Evolutionary conservation across 2,329 filamentous ascomycete species (phyloP), one percentile per base, ranked within the genome.

Genomic region (Alternaria atra): DNA sequence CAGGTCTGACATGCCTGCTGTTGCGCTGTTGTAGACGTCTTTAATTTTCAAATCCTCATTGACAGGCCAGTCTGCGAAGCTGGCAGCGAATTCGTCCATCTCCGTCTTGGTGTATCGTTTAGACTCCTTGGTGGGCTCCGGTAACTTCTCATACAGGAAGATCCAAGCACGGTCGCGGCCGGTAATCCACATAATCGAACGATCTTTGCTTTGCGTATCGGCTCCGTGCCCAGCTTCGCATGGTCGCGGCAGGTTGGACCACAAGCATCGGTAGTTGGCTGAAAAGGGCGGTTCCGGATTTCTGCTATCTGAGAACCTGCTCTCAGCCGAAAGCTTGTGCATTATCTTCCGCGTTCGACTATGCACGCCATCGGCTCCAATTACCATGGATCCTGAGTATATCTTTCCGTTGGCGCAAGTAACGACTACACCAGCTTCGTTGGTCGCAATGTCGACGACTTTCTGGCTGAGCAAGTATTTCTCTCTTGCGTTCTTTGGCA

Each of bases 21-120:
- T 54, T 23, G 40, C 35, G 40, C 52, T 54, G 6, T 54, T 27
- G 40, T 54, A 46, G 29, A 54, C 40, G 3, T 54, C 40, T 5
- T 44, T 46, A 20, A 54, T 20, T 20, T 35, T 54, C 5, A 54
- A 20, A 2, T 46, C 23, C 2, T 54, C 52, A 6, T 54, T 54
- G 29, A 54, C 52, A n/a, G 52, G 52, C 52, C 52, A 54, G 20
- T 54, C 30, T 10, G 52, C 52, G 20, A 54, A 46, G 29, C 40
- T 54, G 9, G 20, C 52, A 3, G 52, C 52, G 6, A 54, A 44
- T 8, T 54, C 40, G 2, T 54, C 52, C 52, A 44, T 54, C 1
- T 54, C 52, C 1, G 30, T 29, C 9, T 54, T 44, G 20, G 40
- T 44, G n/a, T 54, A 54, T 44, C 52, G 52, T 4, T 35, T 44